Evolutionary conservation across 2,329 filamentous ascomycete genomes (phyloP).

Genomic region (Ophiostoma himal-ulmi): DNA sequence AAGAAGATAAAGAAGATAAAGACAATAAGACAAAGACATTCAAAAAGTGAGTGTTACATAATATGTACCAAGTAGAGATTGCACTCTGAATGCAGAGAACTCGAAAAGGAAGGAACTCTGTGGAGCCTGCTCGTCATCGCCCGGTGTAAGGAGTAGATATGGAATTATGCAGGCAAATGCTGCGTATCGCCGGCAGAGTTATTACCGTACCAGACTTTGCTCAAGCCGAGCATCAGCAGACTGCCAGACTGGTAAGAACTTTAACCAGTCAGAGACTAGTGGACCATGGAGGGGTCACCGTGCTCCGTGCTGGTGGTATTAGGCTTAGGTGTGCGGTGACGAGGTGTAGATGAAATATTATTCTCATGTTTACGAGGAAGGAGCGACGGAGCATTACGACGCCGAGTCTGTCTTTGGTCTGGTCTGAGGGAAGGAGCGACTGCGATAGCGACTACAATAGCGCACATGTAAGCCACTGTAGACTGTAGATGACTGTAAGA

Average conservation of each 20-base stretch:
- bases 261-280: neutral
- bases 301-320: neutral
- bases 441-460: neutral
- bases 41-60: neutral
- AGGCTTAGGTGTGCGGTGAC: neutral
- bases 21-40: neutral
- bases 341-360: neutral
- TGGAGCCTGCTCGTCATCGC: conserved; percentile 11
- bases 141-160: neutral
- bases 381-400: neutral
- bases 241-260: neutral
- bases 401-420: neutral
- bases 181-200: neutral
- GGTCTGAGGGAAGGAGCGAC: neutral
- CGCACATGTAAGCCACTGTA: neutral
- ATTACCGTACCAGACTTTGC: neutral
- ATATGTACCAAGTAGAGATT: neutral
- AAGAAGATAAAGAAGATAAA: neutral
- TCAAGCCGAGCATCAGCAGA: too few relatives aligned
- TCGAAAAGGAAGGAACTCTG: conserved; percentile 1
- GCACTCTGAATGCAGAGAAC: neutral
- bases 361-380: neutral
- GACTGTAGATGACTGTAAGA: neutral
- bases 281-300: conserved; percentile 4
- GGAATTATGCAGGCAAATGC: neutral